These are phyloP conservation scores for Trametes coccinea DNA, from an alignment of 768 basidiomycete species.

Conservation along the genomic window DNA sequence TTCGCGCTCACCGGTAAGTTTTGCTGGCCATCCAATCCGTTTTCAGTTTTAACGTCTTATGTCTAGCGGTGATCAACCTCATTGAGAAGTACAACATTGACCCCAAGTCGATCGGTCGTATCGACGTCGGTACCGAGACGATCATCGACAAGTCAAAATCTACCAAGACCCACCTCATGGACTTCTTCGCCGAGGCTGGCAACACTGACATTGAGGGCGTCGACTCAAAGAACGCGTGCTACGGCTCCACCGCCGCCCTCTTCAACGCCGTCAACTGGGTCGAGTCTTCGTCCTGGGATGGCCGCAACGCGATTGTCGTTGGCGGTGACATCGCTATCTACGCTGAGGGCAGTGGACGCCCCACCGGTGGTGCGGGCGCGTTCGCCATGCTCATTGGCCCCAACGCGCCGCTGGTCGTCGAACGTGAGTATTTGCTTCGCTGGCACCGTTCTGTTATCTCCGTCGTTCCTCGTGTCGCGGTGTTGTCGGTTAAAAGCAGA, in stretches of 20 bases:
- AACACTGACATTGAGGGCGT: constrained; percentile 99
- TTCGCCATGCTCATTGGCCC: constrained; percentile 95
- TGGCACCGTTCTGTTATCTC: not conserved
- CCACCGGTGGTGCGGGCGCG: constrained; percentile 96
- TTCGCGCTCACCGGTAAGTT: constrained; percentile 87
- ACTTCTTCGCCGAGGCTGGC: constrained; percentile 89
- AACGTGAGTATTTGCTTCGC: constrained; percentile 66
- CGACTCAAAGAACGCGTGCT: constrained; percentile 99
- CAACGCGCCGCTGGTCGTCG: constrained; percentile 90
- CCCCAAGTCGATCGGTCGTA: constrained; percentile 93
- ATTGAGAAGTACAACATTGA: constrained; percentile 95
- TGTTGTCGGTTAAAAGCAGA: constrained; percentile 1
- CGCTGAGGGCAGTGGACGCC: constrained; percentile 91
- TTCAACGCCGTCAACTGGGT: constrained; percentile 99
- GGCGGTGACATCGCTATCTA: constrained; percentile 98
- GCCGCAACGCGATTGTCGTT: constrained; percentile 95
- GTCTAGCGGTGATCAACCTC: constrained; percentile 80
- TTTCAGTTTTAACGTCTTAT: not conserved
- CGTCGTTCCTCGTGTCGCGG: not conserved
- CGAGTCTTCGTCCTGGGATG: constrained; percentile 95
- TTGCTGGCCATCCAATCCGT: not conserved
- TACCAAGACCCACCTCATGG: constrained; percentile 98
- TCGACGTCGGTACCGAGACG: constrained; percentile 98
- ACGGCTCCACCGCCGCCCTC: constrained; percentile 96
- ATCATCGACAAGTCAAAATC: constrained; percentile 99